Conservation (phyloP, 768 basidiomycete species). For the Piloderma croceum region DNA sequence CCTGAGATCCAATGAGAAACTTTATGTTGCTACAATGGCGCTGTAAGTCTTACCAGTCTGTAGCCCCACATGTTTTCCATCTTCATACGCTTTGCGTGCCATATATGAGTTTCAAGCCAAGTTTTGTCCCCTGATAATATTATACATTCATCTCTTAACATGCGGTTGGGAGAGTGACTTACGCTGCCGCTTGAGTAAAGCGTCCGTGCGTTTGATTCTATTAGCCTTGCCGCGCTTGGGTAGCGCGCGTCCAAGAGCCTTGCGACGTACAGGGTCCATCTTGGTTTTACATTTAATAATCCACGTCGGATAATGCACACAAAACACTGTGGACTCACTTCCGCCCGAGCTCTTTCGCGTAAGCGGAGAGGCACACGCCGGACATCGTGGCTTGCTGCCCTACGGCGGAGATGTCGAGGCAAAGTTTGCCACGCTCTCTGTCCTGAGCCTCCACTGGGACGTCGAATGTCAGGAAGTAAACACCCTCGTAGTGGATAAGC, state of each 20-base stretch:
- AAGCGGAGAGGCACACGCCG: constrained; percentile 84
- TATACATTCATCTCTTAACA: background rate
- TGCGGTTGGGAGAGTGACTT: constrained; percentile 7
- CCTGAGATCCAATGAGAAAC: constrained; percentile 35
- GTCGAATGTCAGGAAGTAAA: background rate
- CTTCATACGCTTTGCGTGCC: constrained; percentile 95
- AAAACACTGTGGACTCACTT: constrained; percentile 43
- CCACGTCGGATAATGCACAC: no score
- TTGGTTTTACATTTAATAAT: no score
- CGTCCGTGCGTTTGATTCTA: constrained; percentile 50
- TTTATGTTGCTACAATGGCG: background rate
- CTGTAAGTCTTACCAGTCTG: constrained; percentile 52
- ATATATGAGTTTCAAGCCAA: constrained; percentile 96
- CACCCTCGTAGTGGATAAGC: background rate
- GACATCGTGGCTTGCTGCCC: constrained; percentile 93
- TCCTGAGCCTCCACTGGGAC: constrained; percentile 56
- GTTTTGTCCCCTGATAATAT: constrained; percentile 61
- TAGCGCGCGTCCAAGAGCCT: constrained; percentile 35
- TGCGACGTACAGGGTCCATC: constrained; percentile 49
- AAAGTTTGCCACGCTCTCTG: constrained; percentile 89
- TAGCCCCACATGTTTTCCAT: constrained; percentile 95
- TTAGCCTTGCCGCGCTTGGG: constrained; percentile 63
- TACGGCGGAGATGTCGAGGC: constrained; percentile 82
- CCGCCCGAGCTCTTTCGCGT: constrained; percentile 73
- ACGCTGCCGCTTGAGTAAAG: constrained; percentile 74